A percentile compares a stretch with the other conserved stretches of the same genome.
phyloP scores from a whole-genome alignment of 306 rosid genomes.

The Quillaja saponaria region DNA sequence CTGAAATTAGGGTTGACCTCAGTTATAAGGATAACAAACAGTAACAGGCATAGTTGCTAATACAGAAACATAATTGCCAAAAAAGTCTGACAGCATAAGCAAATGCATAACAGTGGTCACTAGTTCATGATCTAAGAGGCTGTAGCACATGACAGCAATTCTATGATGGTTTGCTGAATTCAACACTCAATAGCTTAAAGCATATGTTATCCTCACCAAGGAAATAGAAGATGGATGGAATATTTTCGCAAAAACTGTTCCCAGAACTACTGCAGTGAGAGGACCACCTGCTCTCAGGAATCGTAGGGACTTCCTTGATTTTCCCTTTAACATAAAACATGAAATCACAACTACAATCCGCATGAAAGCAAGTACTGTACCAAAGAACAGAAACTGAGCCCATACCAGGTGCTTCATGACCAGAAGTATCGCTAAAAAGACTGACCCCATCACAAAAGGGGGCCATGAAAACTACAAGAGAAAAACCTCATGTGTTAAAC shows the following conservation, averaged over 20 bases:
- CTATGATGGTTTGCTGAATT: slow-evolving; percentile 10
- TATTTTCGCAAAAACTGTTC: slow-evolving; percentile 64
- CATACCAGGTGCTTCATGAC: slow-evolving; percentile 93
- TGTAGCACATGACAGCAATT: slow-evolving; percentile 18
- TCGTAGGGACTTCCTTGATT: slow-evolving; percentile 77
- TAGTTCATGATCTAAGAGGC: slow-evolving; percentile 16
- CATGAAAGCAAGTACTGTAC: slow-evolving; percentile 22
- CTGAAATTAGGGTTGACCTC: not conserved
- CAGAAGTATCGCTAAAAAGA: slow-evolving; percentile 66
- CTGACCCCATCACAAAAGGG: slow-evolving; percentile 93
- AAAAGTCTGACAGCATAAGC: slow-evolving; percentile 18
- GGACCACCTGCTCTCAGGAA: slow-evolving; percentile 95
- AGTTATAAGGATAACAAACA: no score
- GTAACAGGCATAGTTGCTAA: not conserved
- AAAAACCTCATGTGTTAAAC: slow-evolving; percentile 37
- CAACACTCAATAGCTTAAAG: slow-evolving; percentile 21
- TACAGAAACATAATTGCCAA: slow-evolving; percentile 6
- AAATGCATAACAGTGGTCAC: not conserved
- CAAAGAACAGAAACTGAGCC: slow-evolving; percentile 27
- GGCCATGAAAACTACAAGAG: slow-evolving; percentile 85
- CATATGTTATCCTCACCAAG: slow-evolving; percentile 59
- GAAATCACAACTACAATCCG: slow-evolving; percentile 32
- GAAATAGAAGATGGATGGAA: slow-evolving; percentile 80
- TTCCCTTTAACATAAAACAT: slow-evolving; percentile 64
- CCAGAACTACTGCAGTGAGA: slow-evolving; percentile 81